Evolutionary conservation across 2,329 filamentous ascomycete species (phyloP), one percentile per base, ranked within the genome.

Genomic region (Fusarium udum): DNA sequence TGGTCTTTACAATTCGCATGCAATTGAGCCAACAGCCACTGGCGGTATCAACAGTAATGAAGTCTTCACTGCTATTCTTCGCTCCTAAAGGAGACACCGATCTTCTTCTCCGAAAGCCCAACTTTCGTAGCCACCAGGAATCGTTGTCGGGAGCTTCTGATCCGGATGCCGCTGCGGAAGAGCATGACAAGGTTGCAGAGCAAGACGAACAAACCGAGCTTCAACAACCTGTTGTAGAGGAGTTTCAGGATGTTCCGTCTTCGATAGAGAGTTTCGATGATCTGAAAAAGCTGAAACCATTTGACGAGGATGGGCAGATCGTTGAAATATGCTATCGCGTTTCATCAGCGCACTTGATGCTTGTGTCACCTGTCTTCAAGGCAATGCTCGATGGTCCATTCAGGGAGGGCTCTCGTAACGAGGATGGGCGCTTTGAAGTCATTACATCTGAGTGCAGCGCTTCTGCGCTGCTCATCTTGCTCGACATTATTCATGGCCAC

Each of bases 401-500:
- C 12, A 24, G 2, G 6, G 55, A 48, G 2, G 18, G n/a, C 13
- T 6, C 0, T 0, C 24, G 16, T 3, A 43, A 57, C 0, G 1
- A 20, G 0, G 11, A 46, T 5, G 36, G 31, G 0, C 34, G 32
- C 1, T 64, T 42, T 4, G 49, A 69, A 40, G 48, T 64, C 3
- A 28, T 3, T 1, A 31, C 40, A 0, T 51, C 6, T 4, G 61
- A 65, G 3, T 81, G 75, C 72, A 77, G 78, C 28, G 9, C 61
- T 0, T 34, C 65, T 0, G 75, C 78, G 0, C 26, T 81, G 1
- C 36, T 78, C 0, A 70, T 78, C 20, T 14, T 80, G 0, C 65
- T 80, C 2, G 42, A 73, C 2, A 70, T 78, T 6, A 72, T 81
- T 0, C 79, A 80, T n/a, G 72, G 78, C 0, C 73, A 72, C 16